Base-by-base conservation (phyloP, 2,329 filamentous ascomycete species). In the Neofusicoccum kwambonambiense region DNA sequence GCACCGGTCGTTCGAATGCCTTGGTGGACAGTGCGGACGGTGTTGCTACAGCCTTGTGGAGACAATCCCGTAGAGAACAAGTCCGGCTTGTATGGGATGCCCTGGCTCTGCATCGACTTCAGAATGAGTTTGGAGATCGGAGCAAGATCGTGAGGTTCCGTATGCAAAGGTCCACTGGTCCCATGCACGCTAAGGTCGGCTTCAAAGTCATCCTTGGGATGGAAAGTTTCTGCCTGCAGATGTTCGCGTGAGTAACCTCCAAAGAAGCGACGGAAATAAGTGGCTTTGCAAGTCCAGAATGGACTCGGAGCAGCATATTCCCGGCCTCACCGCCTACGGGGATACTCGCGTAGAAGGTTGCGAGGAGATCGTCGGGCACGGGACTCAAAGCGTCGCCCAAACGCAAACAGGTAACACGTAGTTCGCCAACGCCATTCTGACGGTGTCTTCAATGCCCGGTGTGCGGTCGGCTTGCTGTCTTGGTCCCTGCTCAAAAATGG, bases 181-280 rank as follows among this genome's bases (percentile, higher is more conserved):
- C 84, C 84, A 67, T 88, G 86, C 7, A 77, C 77, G 2, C 75
- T 75, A 8, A 76, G 70, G 47, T 81, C 77, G 2, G 80, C 81
- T 39, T 85, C 71, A 72, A 87, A 86, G 85, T 85, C 87, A 34
- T 81, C 75, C 70, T 87, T 87, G 19, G 74, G 70, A 64, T 87
- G 82, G 69, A 88, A 88, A 2, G 81, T 85, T 68, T 88, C 86
- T 45, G 83, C 81, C 73, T 79, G 52, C 5, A 31, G 17, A 15
- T 19, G 9, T 7, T 11, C 5, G 7, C 19, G 34, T 51, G 3
- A 63, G 37, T 7, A 15, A 31, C 17, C 3, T 12, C n/a, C 37
- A 39, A 9, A 39, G 6, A 39, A 15, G 37, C 6, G 27, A 31
- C 27, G 27, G 27, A 31, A 31, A 31, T 7, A 31, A 31, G 27